Evolutionary conservation across 2,329 filamentous ascomycete genomes (phyloP), one percentile per base, ranked within the genome.

Genomic region (Sphaerulina populicola): DNA sequence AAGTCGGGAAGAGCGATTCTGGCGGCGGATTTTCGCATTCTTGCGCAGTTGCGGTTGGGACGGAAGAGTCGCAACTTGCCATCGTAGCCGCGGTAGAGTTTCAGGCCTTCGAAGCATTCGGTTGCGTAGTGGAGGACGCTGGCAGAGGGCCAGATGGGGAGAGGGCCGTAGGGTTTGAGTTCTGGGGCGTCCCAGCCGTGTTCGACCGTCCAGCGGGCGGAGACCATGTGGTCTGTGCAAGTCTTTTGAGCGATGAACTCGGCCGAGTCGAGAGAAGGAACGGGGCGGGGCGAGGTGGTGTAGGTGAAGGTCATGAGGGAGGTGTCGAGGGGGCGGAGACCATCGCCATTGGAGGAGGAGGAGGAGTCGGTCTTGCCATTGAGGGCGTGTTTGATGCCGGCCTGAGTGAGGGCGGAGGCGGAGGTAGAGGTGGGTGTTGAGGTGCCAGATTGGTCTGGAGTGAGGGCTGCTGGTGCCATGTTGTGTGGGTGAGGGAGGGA

Each of bases 141-240:
- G 11, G 88, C 86, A 4, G 85, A 90, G 33, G 88, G 88, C 73
- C 88, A 85, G 63, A 94, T 80, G 56, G 77, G 77, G 47, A 94
- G 72, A 9, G 86, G 84, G 0, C 86, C 85, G 69, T 88, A 93
- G 23, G 88, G 85, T 66, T 81, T 79, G 52, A 94, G 77, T 61
- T 84, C 77, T 1, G 88, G 88, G 1, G 78, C 74, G 35, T 77
- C 75, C 88, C 88, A 94, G 61, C 88, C 88, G 15, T 71, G 65
- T 39, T 72, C 66, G 18, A 68, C 71, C 31, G 76, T 81, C 88
- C 88, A 94, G 48, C 73, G 71, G 15, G 76, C 83, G 46, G 82
- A 83, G 62, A 93, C 75, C 88, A 95, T 94, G 75, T 96, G 90
- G 75, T 96, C 89, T 56, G 86, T 89, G 74, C 76, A 79, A 53